Conservation (phyloP, 2,329 filamentous ascomycete species). For the Hypomyces perniciosus region DNA sequence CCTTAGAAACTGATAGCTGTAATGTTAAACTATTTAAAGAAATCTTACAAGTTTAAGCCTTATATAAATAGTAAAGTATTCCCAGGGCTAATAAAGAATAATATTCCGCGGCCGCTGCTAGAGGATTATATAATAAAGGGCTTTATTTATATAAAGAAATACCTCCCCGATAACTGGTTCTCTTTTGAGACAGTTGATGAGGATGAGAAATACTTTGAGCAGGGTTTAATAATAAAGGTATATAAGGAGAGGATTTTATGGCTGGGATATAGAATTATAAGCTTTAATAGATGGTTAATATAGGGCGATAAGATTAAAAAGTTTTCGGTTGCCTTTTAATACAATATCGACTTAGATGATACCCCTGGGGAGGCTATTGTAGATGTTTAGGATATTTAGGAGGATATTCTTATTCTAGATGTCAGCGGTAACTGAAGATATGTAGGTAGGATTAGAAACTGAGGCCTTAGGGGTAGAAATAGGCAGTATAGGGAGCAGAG, state of each 20-base stretch:
- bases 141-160: conserved; percentile 52
- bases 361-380: too few relatives aligned
- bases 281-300: conserved; percentile 35
- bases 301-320: conserved; percentile 33
- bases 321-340: conserved; percentile 35
- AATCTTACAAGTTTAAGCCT: conserved; percentile 20
- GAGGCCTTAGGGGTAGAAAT: too few relatives aligned
- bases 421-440: too few relatives aligned
- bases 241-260: conserved; percentile 55
- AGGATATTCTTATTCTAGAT: neutral
- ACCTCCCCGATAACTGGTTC: conserved; percentile 57
- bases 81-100: conserved; percentile 36
- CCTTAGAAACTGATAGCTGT: conserved; percentile 44
- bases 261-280: conserved; percentile 45
- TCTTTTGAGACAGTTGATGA: conserved; percentile 53
- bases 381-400: too few relatives aligned
- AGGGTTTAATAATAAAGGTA: conserved; percentile 50
- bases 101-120: conserved; percentile 49
- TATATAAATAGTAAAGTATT: conserved; percentile 40
- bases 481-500: too few relatives aligned
- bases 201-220: conserved; percentile 61
- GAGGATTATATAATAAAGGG: conserved; percentile 65
- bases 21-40: conserved; percentile 32
- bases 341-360: conserved; percentile 28
- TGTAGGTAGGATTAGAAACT: too few relatives aligned